These are phyloP conservation scores for Zymoseptoria brevis DNA, from an alignment of 2,329 filamentous ascomycete species.

Conservation along the genomic window DNA sequence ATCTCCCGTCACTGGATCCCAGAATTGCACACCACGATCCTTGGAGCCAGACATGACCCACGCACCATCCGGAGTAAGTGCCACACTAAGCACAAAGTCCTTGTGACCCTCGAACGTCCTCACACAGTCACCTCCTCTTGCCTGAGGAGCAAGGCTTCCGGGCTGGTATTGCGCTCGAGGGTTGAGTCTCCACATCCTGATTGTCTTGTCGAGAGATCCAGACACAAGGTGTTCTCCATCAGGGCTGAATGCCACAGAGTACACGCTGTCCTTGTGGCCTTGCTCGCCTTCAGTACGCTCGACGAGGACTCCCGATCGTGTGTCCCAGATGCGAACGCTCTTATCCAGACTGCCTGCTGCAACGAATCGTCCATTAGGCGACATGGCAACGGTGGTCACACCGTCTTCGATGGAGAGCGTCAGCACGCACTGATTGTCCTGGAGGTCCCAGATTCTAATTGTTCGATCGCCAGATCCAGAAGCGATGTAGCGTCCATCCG, in stretches of 20 bases:
- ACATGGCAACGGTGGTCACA: slow-evolving; percentile 95
- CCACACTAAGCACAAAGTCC: slow-evolving; percentile 96
- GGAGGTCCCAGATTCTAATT: slow-evolving; percentile 92
- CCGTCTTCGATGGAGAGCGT: slow-evolving; percentile 92
- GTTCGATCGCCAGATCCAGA: slow-evolving; percentile 92
- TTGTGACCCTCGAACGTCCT: slow-evolving; percentile 97
- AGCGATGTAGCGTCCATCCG: slow-evolving; percentile 87
- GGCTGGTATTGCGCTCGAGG: slow-evolving; percentile 43
- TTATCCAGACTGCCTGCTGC: slow-evolving; percentile 94
- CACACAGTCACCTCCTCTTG: slow-evolving; percentile 85
- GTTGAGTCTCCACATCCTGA: slow-evolving; percentile 96
- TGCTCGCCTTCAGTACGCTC: slow-evolving; percentile 88
- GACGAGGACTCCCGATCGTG: slow-evolving; percentile 72
- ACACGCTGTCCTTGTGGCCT: slow-evolving; percentile 94
- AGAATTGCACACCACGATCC: slow-evolving; percentile 95
- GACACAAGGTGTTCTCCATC: slow-evolving; percentile 88
- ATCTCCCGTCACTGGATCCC: slow-evolving; percentile 87
- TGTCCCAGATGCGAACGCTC: slow-evolving; percentile 96
- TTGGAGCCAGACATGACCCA: slow-evolving; percentile 98
- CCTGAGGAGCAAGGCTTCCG: slow-evolving; percentile 29
- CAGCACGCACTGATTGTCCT: slow-evolving; percentile 70
- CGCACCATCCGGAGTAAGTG: slow-evolving; percentile 82
- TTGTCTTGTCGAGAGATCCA: slow-evolving; percentile 92
- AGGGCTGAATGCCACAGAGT: slow-evolving; percentile 91
- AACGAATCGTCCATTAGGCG: slow-evolving; percentile 86